Evolutionary conservation across 2,329 filamentous ascomycete species (phyloP).

Genomic region (Aureobasidium sp.): DNA sequence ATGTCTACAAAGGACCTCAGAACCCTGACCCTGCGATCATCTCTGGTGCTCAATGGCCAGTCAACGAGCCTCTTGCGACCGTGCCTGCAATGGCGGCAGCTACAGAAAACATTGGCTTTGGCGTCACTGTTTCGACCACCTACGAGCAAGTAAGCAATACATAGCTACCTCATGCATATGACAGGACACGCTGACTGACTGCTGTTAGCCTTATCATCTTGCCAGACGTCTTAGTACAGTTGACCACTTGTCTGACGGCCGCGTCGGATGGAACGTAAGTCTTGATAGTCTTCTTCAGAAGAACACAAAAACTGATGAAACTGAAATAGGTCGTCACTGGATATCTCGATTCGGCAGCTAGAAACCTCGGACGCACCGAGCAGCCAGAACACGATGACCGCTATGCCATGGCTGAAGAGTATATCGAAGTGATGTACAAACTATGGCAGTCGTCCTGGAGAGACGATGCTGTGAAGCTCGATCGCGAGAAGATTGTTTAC

Average conservation of each 20-base stretch:
- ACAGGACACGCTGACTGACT: neutral
- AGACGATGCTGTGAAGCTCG: slow-evolving; percentile 56
- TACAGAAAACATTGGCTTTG: slow-evolving; percentile 61
- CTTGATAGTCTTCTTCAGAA: neutral
- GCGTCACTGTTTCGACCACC: slow-evolving; percentile 60
- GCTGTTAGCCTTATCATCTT: slow-evolving; percentile 51
- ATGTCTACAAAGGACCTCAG: slow-evolving; percentile 58
- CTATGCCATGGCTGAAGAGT: slow-evolving; percentile 59
- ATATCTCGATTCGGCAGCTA: slow-evolving; percentile 60
- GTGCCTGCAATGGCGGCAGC: slow-evolving; percentile 62
- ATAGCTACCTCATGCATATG: neutral
- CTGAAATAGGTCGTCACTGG: slow-evolving; percentile 53
- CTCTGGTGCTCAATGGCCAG: slow-evolving; percentile 59
- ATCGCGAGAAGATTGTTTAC: slow-evolving; percentile 54
- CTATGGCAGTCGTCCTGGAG: slow-evolving; percentile 62
- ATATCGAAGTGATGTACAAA: slow-evolving; percentile 58
- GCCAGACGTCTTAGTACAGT: slow-evolving; percentile 59
- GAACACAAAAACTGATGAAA: neutral
- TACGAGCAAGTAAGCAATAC: slow-evolving; percentile 45
- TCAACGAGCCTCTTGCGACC: slow-evolving; percentile 58
- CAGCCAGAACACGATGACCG: slow-evolving; percentile 60
- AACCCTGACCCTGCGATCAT: neutral
- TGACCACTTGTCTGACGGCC: slow-evolving; percentile 60
- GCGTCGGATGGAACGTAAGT: slow-evolving; percentile 26
- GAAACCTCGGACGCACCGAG: slow-evolving; percentile 52